phyloP scores from a whole-genome alignment of 306 rosid species.

The Ochetophila trinervis region DNA sequence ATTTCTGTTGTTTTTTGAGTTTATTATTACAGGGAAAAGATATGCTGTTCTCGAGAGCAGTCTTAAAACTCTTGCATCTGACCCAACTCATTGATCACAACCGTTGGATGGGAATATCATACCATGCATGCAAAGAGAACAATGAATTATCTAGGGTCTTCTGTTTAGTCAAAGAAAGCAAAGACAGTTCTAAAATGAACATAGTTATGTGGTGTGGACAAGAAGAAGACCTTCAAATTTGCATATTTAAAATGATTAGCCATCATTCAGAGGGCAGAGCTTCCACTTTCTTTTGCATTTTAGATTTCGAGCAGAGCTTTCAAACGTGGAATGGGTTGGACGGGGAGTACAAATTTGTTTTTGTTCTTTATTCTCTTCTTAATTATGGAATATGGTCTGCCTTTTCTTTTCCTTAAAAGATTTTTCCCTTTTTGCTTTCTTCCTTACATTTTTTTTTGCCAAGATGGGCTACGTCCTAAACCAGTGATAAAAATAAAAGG shows the following conservation, averaged over 20 bases:
- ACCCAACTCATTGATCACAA: neutral
- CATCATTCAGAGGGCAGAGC: neutral
- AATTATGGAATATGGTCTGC: neutral
- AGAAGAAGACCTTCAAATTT: slow-evolving; percentile 2
- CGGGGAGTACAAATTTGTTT: neutral
- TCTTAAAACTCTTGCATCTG: neutral
- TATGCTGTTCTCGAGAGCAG: neutral
- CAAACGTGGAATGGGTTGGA: neutral
- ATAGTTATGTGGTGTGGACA: neutral
- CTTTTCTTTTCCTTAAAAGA: neutral
- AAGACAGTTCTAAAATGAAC: neutral
- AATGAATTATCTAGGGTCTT: too few species aligned
- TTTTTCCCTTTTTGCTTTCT: neutral
- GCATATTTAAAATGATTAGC: neutral
- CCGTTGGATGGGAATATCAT: neutral
- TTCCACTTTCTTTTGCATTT: neutral
- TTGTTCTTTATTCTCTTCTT: slow-evolving; percentile 12
- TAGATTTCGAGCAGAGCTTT: neutral
- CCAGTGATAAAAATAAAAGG: neutral
- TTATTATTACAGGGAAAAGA: neutral
- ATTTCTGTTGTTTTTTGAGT: neutral
- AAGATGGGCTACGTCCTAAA: too few species aligned
- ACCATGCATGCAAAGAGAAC: too few species aligned
- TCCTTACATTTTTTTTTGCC: neutral
- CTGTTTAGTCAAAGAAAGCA: too few species aligned